Evolutionary conservation across 768 basidiomycete genomes (phyloP).

Genomic region (Naganishia vishniacii): DNA sequence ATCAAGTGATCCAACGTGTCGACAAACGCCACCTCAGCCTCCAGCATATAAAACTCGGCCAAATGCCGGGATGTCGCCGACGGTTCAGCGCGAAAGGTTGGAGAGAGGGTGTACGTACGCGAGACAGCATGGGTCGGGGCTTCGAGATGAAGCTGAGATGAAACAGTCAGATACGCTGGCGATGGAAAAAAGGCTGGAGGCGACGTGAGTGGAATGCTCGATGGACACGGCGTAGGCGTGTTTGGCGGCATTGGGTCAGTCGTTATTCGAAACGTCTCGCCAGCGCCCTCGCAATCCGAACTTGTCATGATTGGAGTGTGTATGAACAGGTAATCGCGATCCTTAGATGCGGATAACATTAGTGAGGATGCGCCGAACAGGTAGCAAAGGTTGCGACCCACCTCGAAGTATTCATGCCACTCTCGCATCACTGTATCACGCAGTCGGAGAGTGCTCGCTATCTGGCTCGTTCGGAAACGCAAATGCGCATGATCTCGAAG

Average conservation of each 20-base stretch:
- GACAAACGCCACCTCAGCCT: slow-evolving; percentile 78
- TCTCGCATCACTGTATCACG: slow-evolving; percentile 58
- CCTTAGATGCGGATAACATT: slow-evolving; percentile 50
- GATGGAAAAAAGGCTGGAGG: slow-evolving; percentile 34
- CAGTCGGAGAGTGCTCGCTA: slow-evolving; percentile 69
- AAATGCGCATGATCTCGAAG: slow-evolving; percentile 81
- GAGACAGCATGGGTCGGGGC: slow-evolving; percentile 69
- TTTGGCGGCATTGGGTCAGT: slow-evolving; percentile 6
- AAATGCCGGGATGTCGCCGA: slow-evolving; percentile 85
- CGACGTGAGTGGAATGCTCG: neutral
- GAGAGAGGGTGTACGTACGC: slow-evolving; percentile 84
- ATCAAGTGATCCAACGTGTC: slow-evolving; percentile 56
- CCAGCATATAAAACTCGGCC: slow-evolving; percentile 98
- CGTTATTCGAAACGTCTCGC: slow-evolving; percentile 68
- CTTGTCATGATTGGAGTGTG: slow-evolving; percentile 84
- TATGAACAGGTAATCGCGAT: slow-evolving; percentile 68
- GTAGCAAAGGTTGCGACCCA: slow-evolving; percentile 45
- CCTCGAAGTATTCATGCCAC: slow-evolving; percentile 68
- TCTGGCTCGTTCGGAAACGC: slow-evolving; percentile 69
- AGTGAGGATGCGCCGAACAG: neutral
- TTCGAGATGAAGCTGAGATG: slow-evolving; percentile 92
- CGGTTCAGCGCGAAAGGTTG: slow-evolving; percentile 89
- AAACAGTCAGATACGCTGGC: slow-evolving; percentile 77
- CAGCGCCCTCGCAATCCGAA: slow-evolving; percentile 92
- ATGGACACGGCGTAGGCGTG: slow-evolving; percentile 18